A percentile compares a stretch with the other conserved stretches of the same genome.
These are phyloP conservation scores for Pichia heedii DNA, from an alignment of 805 yeast species.

Conservation along the genomic window DNA sequence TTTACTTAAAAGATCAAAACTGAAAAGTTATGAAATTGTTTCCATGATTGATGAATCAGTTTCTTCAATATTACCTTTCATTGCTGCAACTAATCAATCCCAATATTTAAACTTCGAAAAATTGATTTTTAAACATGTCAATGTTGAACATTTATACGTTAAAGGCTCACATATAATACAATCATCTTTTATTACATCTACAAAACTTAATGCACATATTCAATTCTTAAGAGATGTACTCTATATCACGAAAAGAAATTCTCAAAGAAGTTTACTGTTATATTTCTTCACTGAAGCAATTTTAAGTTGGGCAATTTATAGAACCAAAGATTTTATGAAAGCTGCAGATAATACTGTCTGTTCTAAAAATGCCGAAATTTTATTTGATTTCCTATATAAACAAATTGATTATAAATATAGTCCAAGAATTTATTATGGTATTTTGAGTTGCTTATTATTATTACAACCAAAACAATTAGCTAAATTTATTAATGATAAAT, in stretches of 20 bases:
- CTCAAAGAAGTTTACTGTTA: slow-evolving; percentile 38
- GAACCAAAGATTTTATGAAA: slow-evolving; percentile 36
- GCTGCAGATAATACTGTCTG: slow-evolving; percentile 11
- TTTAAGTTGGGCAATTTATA: slow-evolving; percentile 40
- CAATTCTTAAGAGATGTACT: slow-evolving; percentile 31
- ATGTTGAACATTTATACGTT: slow-evolving; percentile 29
- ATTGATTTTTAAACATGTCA: slow-evolving; percentile 22
- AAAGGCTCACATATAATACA: slow-evolving; percentile 40
- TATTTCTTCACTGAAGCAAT: slow-evolving; percentile 39
- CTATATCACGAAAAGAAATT: slow-evolving; percentile 31
- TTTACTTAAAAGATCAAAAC: background rate
- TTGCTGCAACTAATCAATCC: slow-evolving; percentile 42
- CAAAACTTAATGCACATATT: slow-evolving; percentile 29
- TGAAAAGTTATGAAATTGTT: slow-evolving; percentile 15
- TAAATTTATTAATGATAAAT: slow-evolving; percentile 18
- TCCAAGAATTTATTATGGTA: slow-evolving; percentile 22
- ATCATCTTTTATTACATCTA: slow-evolving; percentile 32
- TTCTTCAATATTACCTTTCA: slow-evolving; percentile 33
- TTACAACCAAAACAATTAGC: slow-evolving; percentile 27
- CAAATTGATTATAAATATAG: slow-evolving; percentile 23
- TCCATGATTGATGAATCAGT: slow-evolving; percentile 30
- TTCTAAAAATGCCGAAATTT: slow-evolving; percentile 22
- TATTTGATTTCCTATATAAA: slow-evolving; percentile 30
- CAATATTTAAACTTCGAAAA: slow-evolving; percentile 33
- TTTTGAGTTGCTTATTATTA: slow-evolving; percentile 28